Conservation (phyloP, 2,329 filamentous ascomycete species). For the Alternaria sp. region DNA sequence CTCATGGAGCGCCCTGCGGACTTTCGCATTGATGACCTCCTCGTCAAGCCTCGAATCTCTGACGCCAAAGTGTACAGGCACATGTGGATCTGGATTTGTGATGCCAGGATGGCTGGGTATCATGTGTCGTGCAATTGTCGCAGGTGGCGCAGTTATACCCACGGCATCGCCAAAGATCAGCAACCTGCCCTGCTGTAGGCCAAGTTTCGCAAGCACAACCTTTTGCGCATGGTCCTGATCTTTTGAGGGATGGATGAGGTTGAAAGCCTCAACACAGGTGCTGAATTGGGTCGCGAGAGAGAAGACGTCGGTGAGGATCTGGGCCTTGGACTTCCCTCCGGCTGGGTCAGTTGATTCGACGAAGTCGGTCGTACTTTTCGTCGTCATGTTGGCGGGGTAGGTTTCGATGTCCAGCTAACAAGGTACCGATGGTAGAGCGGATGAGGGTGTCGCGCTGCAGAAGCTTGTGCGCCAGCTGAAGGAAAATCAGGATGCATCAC, state of each 20-base stretch:
- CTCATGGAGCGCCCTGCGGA: conserved; percentile 53
- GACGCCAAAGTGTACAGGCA: conserved; percentile 56
- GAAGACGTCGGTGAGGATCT: conserved; percentile 52
- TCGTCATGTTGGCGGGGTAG: conserved; percentile 37
- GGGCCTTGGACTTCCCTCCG: conserved; percentile 36
- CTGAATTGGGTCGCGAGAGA: conserved; percentile 57
- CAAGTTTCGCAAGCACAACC: conserved; percentile 54
- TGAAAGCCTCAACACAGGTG: conserved; percentile 58
- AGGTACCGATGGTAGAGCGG: neutral
- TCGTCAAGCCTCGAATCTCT: conserved; percentile 56
- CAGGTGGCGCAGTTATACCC: conserved; percentile 55
- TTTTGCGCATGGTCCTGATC: conserved; percentile 55
- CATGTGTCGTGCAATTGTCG: conserved; percentile 54
- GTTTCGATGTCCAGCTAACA: neutral
- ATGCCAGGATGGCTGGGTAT: conserved; percentile 55
- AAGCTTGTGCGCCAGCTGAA: neutral
- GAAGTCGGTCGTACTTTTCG: conserved; percentile 26
- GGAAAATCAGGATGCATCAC: conserved; percentile 8
- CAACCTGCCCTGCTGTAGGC: conserved; percentile 58
- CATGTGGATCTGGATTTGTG: conserved; percentile 55
- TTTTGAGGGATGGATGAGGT: conserved; percentile 54
- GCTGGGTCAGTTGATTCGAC: conserved; percentile 26
- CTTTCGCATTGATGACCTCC: conserved; percentile 44
- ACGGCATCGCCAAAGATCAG: conserved; percentile 59
- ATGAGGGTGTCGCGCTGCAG: neutral